A percentile compares a stretch with the other conserved stretches of the same genome.
These are phyloP conservation scores for Wickerhamomyces xylosicus DNA, from an alignment of 805 yeast genomes.

Conservation along the genomic window DNA sequence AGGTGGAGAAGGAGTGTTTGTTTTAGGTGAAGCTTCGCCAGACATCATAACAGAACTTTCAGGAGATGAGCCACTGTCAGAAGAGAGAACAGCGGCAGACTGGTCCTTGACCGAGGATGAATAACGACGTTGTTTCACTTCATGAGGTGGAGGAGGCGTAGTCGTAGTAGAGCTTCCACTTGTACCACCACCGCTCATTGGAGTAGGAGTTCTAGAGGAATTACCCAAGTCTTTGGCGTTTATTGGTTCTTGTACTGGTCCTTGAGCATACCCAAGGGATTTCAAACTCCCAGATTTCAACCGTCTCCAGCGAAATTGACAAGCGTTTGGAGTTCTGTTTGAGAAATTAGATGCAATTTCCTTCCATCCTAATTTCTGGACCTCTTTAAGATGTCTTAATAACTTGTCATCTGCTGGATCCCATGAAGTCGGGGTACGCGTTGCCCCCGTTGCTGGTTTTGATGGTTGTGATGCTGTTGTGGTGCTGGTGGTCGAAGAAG, in stretches of 20 bases:
- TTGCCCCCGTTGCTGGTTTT: constrained; percentile 17
- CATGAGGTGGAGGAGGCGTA: constrained; percentile 5
- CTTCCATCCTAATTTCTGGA: constrained; percentile 81
- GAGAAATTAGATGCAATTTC: constrained; percentile 73
- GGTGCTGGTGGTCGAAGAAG: neutral
- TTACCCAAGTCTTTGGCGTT: constrained; percentile 7
- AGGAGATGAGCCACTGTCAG: neutral
- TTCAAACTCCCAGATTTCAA: constrained; percentile 35
- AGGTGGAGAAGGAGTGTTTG: neutral
- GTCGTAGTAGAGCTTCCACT: constrained; percentile 6
- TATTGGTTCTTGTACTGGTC: constrained; percentile 1
- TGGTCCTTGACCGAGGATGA: neutral
- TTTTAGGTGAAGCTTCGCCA: neutral
- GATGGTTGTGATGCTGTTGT: too few species aligned
- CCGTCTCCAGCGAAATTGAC: constrained; percentile 85
- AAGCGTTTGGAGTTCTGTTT: constrained; percentile 79
- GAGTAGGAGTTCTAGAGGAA: constrained; percentile 8
- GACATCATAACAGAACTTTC: neutral
- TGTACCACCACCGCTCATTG: constrained; percentile 10
- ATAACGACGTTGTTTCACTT: neutral
- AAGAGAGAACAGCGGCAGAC: neutral
- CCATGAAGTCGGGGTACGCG: constrained; percentile 53
- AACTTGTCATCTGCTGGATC: constrained; percentile 67
- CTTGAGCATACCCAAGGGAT: constrained; percentile 1
- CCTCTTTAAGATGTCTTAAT: constrained; percentile 68